Conservation (phyloP, 2,329 filamentous ascomycete species). For the Byssothecium circinans region DNA sequence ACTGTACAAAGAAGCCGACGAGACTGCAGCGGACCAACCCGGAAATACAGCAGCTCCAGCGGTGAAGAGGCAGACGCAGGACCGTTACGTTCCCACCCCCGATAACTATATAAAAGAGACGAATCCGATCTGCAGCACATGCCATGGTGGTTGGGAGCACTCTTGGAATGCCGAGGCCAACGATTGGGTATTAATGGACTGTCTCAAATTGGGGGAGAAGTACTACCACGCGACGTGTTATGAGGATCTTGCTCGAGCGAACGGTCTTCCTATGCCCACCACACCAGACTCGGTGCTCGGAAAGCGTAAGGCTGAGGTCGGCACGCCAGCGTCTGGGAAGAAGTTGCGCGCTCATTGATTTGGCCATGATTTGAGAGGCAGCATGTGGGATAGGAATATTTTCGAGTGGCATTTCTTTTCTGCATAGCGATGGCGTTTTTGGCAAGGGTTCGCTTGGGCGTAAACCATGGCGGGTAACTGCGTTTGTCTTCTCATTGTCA, state of each 20-base stretch:
- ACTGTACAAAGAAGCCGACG: constrained; percentile 76
- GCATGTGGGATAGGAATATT: background rate
- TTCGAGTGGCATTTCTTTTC: background rate
- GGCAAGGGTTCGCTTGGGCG: background rate
- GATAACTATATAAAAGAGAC: constrained; percentile 74
- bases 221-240: constrained; percentile 92
- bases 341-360: constrained; percentile 33
- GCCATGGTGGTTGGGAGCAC: constrained; percentile 91
- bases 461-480: background rate
- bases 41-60: constrained; percentile 41
- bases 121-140: constrained; percentile 79
- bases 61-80: constrained; percentile 57
- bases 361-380: background rate
- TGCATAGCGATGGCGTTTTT: constrained; percentile 17
- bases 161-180: constrained; percentile 91
- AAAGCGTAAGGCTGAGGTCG: constrained; percentile 39
- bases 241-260: constrained; percentile 58
- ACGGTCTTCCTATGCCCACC: constrained; percentile 33
- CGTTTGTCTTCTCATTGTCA: background rate
- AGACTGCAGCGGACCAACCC: constrained; percentile 50
- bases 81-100: constrained; percentile 79
- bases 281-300: constrained; percentile 43
- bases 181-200: constrained; percentile 97
- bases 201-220: constrained; percentile 72
- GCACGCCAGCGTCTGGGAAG: constrained; percentile 30